Base-by-base conservation (phyloP, 371 early-diverging fungal species). In the Apophysomyces elegans region DNA sequence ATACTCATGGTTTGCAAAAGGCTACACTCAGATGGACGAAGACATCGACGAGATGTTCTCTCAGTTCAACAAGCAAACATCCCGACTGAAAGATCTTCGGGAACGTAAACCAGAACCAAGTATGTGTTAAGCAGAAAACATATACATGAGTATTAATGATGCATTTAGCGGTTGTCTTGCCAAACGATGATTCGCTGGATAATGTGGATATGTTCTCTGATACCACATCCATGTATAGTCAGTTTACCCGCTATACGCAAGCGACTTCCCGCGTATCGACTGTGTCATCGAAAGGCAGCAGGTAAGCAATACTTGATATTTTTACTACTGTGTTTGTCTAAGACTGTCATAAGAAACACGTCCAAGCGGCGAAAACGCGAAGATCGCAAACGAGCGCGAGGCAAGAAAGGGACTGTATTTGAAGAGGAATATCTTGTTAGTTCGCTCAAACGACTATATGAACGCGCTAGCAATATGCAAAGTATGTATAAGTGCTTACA, bases 181-280 rank as follows among this genome's bases (percentile, higher is more conserved):
- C 82, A 1, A 84, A 82, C 13, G 91, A 90, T 59, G 90, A 86
- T 47, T 65, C 83, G 37, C 65, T 89, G 32, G 95, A 95, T 65
- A 90, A 93, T 67, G 86, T 95, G n/a, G 98, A 97, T 67, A 88
- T 94, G 85, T 90, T 94, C 81, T 94, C 95, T 0, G 96, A 96
- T 67, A 95, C 96, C 1, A 91, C 95, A 1, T 93, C 95, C 12
- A 93, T 95, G 93, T 91, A 90, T 47, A 94, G 93, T 69, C 89
- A 90, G 58, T 91, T 92, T 70, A 92, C 93, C 58, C 86, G 88
- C 39, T 89, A 90, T 65, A 93, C 93, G 14, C 68, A 75, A 12
- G 87, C 88, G 7, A 81, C 86, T 37, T 84, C 91, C 9, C 77
- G 85, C 32, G 71, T 86, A 14, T 83, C 88, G 1, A 80, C 81